Percentiles rank a stretch among this genome's conserved stretches.
Conservation (phyloP, 768 basidiomycete species). For the Leccinum imitatum region DNA sequence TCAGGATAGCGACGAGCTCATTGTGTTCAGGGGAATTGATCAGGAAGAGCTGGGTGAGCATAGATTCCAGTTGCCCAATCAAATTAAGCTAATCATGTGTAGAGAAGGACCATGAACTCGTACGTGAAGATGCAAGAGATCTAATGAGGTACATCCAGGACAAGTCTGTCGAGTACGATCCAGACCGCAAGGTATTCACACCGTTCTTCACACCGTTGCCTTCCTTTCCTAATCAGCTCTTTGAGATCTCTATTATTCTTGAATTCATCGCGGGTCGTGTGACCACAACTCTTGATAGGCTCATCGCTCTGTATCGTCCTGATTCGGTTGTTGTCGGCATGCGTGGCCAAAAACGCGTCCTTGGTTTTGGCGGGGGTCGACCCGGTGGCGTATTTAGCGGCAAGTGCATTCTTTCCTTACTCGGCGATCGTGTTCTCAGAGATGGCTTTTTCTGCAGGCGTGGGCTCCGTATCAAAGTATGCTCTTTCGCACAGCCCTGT, state of each 20-base stretch:
- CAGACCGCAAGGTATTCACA: slow-evolving; percentile 63
- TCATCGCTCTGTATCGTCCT: slow-evolving; percentile 89
- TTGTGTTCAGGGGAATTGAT: slow-evolving; percentile 89
- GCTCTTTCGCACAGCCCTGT: slow-evolving; percentile 92
- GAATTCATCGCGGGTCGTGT: slow-evolving; percentile 93
- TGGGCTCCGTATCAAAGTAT: slow-evolving; percentile 69
- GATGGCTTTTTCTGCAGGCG: slow-evolving; percentile 43
- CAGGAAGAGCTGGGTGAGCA: slow-evolving; percentile 75
- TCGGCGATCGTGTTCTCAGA: neutral
- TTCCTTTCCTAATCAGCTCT: neutral
- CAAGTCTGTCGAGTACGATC: slow-evolving; percentile 74
- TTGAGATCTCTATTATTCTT: slow-evolving; percentile 81
- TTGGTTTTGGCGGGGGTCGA: slow-evolving; percentile 43
- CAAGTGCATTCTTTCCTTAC: slow-evolving; percentile 2
- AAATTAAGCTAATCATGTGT: slow-evolving; percentile 1
- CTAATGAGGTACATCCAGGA: slow-evolving; percentile 79
- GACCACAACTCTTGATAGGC: slow-evolving; percentile 85
- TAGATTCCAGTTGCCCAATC: neutral
- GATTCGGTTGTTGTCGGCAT: slow-evolving; percentile 94
- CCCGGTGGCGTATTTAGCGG: slow-evolving; percentile 27
- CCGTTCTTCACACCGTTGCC: slow-evolving; percentile 1
- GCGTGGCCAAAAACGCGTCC: slow-evolving; percentile 58
- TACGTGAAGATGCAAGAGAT: slow-evolving; percentile 83
- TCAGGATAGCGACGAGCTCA: slow-evolving; percentile 88
- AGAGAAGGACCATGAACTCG: slow-evolving; percentile 75